Evolutionary conservation across 805 yeast genomes (phyloP), one percentile per base, ranked within the genome.

Genomic region (Kluyveromyces siamensis): DNA sequence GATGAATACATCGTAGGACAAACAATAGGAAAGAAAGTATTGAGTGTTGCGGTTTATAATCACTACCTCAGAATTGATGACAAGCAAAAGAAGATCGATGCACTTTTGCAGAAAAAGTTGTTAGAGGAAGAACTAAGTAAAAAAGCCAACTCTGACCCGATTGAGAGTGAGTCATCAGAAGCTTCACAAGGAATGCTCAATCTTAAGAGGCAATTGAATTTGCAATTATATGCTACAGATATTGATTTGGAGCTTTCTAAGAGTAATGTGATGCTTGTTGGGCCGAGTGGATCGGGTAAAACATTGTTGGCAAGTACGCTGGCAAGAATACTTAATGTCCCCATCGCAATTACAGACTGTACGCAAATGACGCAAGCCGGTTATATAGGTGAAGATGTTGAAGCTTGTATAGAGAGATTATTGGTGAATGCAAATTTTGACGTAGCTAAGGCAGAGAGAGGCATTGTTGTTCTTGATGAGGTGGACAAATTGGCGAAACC

Each of bases 321-420:
- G 40, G 83, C 84, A 0, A 69, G 68, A 37, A 65, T 72, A 0
- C 57, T 79, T 40, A 73, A 77, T 30, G 80, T 76, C 25, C 84
- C 84, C 2, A 73, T 79, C 37, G 74, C 80, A 0, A 78, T 79
- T 13, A 77, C 79, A 6, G 84, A 79, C 55, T 80, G 84, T 57
- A 79, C 84, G 0, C 76, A 80, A 41, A 56, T 79, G 50, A 79
- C 84, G 0, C 84, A 79, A 55, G 82, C 84, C 0, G 84, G 84
- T 7, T 79, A 80, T 55, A 77, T 80, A 41, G 84, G 84, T 21
- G 84, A 79, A 50, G 84, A 80, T 60, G 80, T 77, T 16, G 83
- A 80, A 51, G 65, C 73, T 30, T 78, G 83, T 53, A 70, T 79
- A 21, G 79, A 76, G 57, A 69, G 80, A 48, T 62, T 79, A 18